These are phyloP conservation scores for Fusarium buxicola DNA, from an alignment of 2,329 filamentous ascomycete genomes.

Conservation along the genomic window DNA sequence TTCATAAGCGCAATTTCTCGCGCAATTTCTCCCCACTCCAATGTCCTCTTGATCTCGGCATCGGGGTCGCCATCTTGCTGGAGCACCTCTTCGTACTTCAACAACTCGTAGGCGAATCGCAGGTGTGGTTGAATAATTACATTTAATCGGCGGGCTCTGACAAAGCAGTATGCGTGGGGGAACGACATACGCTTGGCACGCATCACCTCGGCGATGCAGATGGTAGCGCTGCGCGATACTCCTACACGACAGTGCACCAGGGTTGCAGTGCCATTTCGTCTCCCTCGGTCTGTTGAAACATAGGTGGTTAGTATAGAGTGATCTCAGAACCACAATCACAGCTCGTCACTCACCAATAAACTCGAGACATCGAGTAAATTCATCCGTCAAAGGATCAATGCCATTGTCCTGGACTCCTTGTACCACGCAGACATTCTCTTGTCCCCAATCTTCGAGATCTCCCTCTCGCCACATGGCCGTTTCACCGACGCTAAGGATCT, in stretches of 20 bases:
- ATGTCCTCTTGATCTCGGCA: slow-evolving; percentile 72
- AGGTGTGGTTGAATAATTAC: slow-evolving; percentile 99
- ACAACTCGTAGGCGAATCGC: slow-evolving; percentile 91
- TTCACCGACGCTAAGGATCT: slow-evolving; percentile 93
- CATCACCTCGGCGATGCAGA: slow-evolving; percentile 99
- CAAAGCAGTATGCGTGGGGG: slow-evolving; percentile 94
- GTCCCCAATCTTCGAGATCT: slow-evolving; percentile 77
- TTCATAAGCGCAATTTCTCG: slow-evolving; percentile 97
- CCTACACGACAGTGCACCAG: slow-evolving; percentile 97
- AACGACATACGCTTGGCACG: slow-evolving; percentile 82
- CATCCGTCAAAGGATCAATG: slow-evolving; percentile 87
- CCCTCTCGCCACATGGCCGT: slow-evolving; percentile 82
- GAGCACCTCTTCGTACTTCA: slow-evolving; percentile 93
- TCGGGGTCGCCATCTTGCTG: slow-evolving; percentile 62
- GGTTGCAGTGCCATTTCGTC: slow-evolving; percentile 81
- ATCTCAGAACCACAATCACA: neutral
- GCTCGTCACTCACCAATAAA: slow-evolving; percentile 84
- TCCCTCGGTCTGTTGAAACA: slow-evolving; percentile 76
- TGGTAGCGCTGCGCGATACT: slow-evolving; percentile 94
- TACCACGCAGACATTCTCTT: slow-evolving; percentile 82
- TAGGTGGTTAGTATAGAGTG: slow-evolving; percentile 18
- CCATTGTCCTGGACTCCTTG: slow-evolving; percentile 96
- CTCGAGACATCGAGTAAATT: slow-evolving; percentile 86
- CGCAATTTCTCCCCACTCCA: slow-evolving; percentile 91
- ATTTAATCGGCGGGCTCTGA: slow-evolving; percentile 90